Evolutionary conservation across 1,284 basidiomycete genomes (phyloP).

Genomic region (Apiotrichum porosum): DNA sequence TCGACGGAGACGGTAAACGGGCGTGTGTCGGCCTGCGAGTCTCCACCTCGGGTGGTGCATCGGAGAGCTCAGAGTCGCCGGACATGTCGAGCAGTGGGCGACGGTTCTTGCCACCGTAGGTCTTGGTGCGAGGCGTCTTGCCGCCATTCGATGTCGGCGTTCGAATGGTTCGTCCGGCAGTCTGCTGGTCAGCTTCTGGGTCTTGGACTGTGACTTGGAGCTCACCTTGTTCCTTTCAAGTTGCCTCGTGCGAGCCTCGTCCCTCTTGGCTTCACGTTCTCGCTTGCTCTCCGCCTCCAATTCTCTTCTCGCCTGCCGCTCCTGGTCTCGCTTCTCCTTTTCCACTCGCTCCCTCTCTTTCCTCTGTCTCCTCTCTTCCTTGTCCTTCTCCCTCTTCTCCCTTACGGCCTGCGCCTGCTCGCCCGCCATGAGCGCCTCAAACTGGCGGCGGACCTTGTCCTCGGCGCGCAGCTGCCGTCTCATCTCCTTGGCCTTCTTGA

Average conservation of each 20-base stretch:
- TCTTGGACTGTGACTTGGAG: too few species aligned
- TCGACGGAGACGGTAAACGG: too few species aligned
- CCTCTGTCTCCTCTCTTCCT: constrained; percentile 5
- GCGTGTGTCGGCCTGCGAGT: too few species aligned
- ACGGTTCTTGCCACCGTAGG: constrained; percentile 9
- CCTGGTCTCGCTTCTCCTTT: neutral
- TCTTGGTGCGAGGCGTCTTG: constrained; percentile 1
- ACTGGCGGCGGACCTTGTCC: constrained; percentile 20
- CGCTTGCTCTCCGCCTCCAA: neutral
- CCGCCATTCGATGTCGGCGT: neutral
- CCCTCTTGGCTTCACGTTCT: neutral
- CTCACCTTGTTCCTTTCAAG: neutral
- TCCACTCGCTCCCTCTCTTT: neutral
- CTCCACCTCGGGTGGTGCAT: constrained; percentile 3
- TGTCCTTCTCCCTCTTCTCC: constrained; percentile 7
- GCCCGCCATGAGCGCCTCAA: constrained; percentile 23
- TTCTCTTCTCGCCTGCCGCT: neutral
- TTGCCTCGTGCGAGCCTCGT: neutral
- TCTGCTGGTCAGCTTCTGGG: neutral
- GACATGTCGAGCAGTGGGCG: neutral
- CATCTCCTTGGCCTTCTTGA: constrained; percentile 28
- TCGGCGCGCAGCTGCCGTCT: constrained; percentile 19
- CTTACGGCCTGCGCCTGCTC: neutral
- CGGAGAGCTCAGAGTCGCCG: constrained; percentile 6
- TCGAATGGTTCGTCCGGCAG: neutral